phyloP scores from a whole-genome alignment of 2,329 filamentous ascomycete species.

The Nannizziopsis arthrosporioides region DNA sequence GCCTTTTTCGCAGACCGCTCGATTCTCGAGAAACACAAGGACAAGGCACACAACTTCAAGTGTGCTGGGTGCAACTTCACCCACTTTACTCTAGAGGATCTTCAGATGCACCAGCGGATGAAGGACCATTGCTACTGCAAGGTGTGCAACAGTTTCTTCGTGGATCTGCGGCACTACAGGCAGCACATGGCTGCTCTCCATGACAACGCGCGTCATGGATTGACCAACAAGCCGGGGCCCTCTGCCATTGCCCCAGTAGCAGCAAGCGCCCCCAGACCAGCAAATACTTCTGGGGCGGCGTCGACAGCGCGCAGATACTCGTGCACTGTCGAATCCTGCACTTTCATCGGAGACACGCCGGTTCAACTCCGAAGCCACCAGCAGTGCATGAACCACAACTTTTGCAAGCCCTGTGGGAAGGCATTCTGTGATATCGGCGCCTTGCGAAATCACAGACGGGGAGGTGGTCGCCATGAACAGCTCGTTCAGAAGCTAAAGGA shows the following conservation, averaged over 20 bases:
- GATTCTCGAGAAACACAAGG: slow-evolving; percentile 9
- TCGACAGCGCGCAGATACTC: neutral
- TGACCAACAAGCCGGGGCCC: too few species aligned
- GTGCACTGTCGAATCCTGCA: slow-evolving; percentile 6
- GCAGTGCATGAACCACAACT: slow-evolving; percentile 10
- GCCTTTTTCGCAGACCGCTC: slow-evolving; percentile 13
- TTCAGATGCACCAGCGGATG: slow-evolving; percentile 10
- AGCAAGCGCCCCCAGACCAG: neutral
- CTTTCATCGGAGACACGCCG: neutral
- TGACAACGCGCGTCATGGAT: slow-evolving; percentile 2
- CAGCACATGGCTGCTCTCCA: slow-evolving; percentile 8
- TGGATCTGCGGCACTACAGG: neutral
- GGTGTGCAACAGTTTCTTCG: slow-evolving; percentile 14
- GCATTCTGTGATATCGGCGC: slow-evolving; percentile 8
- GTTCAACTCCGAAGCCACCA: slow-evolving; percentile 8
- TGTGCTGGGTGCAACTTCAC: slow-evolving; percentile 9
- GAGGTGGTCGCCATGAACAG: slow-evolving; percentile 1
- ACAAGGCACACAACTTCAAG: slow-evolving; percentile 12
- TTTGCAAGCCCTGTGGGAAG: slow-evolving; percentile 13
- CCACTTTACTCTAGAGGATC: slow-evolving; percentile 3
- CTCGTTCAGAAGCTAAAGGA: neutral
- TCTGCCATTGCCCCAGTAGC: neutral
- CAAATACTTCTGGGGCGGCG: neutral
- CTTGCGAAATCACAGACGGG: slow-evolving; percentile 7
- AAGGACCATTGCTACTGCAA: slow-evolving; percentile 13